phyloP scores from a whole-genome alignment of 2,329 filamentous ascomycete genomes.

The Talaromyces sp. region DNA sequence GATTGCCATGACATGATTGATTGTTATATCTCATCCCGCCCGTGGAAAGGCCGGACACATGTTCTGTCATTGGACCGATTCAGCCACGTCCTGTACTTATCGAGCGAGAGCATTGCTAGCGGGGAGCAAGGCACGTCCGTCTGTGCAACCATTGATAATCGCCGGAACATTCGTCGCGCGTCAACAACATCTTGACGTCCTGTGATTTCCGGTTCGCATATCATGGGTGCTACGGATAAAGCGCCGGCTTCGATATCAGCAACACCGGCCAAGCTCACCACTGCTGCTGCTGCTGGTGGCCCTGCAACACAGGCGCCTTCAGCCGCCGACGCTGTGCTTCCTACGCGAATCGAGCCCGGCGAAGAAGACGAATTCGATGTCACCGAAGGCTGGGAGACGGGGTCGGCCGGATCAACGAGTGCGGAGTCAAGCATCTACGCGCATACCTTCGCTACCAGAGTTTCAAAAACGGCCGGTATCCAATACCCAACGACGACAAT shows the following conservation, averaged over 20 bases:
- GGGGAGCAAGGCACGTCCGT: no score
- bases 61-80: no score
- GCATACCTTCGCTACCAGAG: conserved; percentile 11
- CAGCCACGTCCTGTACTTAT: no score
- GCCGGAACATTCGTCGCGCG: neutral
- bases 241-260: neutral
- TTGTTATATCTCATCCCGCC: no score
- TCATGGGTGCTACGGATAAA: neutral
- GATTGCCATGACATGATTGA: no score
- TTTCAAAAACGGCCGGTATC: conserved; percentile 10
- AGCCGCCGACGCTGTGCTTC: neutral
- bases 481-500: conserved; percentile 10
- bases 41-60: no score
- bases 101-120: no score
- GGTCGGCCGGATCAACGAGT: conserved; percentile 6
- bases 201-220: neutral
- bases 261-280: neutral
- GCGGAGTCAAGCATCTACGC: conserved; percentile 6
- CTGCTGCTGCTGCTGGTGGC: neutral
- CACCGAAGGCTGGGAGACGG: conserved; percentile 1
- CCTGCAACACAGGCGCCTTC: neutral
- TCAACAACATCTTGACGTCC: neutral
- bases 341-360: neutral
- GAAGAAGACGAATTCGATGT: conserved; percentile 9
- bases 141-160: no score